Evolutionary conservation across 2,329 filamentous ascomycete genomes (phyloP).

Genomic region (Colletotrichum melonis): DNA sequence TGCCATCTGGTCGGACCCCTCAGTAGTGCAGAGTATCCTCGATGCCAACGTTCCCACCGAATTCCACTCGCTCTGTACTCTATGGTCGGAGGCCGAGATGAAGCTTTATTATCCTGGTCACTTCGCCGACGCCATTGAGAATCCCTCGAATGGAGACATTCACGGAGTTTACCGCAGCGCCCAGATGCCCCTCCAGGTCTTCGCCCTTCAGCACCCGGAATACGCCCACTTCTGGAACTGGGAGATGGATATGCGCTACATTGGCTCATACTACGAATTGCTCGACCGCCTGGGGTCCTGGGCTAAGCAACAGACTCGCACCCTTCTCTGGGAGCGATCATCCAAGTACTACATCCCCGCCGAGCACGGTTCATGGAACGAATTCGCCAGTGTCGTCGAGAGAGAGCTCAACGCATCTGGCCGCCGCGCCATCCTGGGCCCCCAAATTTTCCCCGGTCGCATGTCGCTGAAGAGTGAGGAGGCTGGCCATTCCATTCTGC

Average conservation of each 20-base stretch:
- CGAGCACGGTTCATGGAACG: slow-evolving; percentile 77
- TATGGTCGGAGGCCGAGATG: slow-evolving; percentile 92
- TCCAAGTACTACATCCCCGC: slow-evolving; percentile 81
- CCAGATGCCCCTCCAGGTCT: slow-evolving; percentile 73
- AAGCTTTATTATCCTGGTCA: slow-evolving; percentile 77
- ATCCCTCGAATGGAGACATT: slow-evolving; percentile 67
- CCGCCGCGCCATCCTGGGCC: slow-evolving; percentile 75
- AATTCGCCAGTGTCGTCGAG: slow-evolving; percentile 75
- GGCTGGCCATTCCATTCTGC: slow-evolving; percentile 63
- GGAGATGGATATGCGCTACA: slow-evolving; percentile 76
- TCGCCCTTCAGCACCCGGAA: slow-evolving; percentile 71
- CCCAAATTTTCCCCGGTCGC: slow-evolving; percentile 64
- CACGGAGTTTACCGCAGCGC: slow-evolving; percentile 77
- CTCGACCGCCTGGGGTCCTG: slow-evolving; percentile 75
- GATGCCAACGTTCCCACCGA: slow-evolving; percentile 74
- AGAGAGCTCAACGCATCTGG: slow-evolving; percentile 66
- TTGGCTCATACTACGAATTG: slow-evolving; percentile 78
- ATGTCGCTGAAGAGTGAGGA: slow-evolving; percentile 62
- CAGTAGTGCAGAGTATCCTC: slow-evolving; percentile 78
- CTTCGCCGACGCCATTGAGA: slow-evolving; percentile 75
- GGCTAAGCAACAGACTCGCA: slow-evolving; percentile 74
- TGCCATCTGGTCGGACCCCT: slow-evolving; percentile 84
- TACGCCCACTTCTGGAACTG: slow-evolving; percentile 78
- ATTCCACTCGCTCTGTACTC: slow-evolving; percentile 82
- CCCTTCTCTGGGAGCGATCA: slow-evolving; percentile 82